Percentiles rank a stretch among this genome's conserved stretches.
Evolutionary conservation across 1,139 yeast genomes (phyloP).

Genomic region (Trichomonascaceae sp.): DNA sequence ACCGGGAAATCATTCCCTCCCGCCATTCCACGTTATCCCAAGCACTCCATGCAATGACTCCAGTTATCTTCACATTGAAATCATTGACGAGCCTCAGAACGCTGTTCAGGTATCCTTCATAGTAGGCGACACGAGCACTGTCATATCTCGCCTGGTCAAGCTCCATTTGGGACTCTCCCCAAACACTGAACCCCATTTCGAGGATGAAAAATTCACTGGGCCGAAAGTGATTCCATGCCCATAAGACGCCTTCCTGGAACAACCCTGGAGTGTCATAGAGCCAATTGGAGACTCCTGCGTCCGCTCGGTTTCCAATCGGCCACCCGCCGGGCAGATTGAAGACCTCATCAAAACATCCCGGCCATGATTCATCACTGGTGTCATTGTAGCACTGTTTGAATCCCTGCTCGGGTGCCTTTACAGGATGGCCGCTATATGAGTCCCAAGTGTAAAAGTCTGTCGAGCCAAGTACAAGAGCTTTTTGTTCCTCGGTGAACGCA

Average conservation of each 20-base stretch:
- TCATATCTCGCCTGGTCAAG: conserved; percentile 23
- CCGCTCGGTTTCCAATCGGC: conserved; percentile 23
- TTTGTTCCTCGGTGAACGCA: conserved; percentile 22
- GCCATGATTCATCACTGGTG: conserved; percentile 10
- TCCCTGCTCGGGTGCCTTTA: conserved; percentile 18
- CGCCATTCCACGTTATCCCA: conserved; percentile 30
- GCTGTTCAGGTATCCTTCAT: conserved; percentile 22
- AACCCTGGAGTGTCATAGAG: conserved; percentile 13
- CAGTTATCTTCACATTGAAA: conserved; percentile 24
- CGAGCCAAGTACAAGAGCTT: conserved; percentile 16
- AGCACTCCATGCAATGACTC: conserved; percentile 28
- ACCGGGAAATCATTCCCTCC: conserved; percentile 21
- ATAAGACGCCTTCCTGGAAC: conserved; percentile 14
- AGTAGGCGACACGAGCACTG: conserved; percentile 24
- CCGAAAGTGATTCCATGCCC: conserved; percentile 16
- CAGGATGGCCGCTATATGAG: conserved; percentile 25
- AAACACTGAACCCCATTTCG: conserved; percentile 29
- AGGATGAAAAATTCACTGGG: conserved; percentile 17
- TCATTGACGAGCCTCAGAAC: conserved; percentile 19
- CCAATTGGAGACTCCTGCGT: conserved; percentile 14
- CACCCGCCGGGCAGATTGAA: conserved; percentile 20
- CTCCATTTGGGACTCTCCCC: conserved; percentile 23
- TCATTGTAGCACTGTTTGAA: conserved; percentile 17
- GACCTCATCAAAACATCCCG: conserved; percentile 12
- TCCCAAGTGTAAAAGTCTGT: conserved; percentile 29